Evolutionary conservation across 352 stramenopile genomes (phyloP).

Genomic region (Globisporangium echinulatum): DNA sequence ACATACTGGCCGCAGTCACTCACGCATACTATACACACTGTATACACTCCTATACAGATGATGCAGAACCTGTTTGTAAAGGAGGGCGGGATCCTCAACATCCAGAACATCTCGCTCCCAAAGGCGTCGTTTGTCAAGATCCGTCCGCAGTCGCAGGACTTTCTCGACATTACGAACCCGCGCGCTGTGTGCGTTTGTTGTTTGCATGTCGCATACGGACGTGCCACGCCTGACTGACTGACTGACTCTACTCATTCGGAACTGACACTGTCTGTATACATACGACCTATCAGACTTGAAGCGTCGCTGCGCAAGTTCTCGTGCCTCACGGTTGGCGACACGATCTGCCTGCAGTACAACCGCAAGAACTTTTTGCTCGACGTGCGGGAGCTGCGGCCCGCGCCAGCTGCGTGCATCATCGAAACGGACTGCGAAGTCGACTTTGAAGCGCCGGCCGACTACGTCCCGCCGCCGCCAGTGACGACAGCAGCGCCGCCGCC

Average conservation of each 20-base stretch:
- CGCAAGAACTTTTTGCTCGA: constrained; percentile 98
- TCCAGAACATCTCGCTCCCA: constrained; percentile 94
- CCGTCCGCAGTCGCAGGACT: constrained; percentile 97
- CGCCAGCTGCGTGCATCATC: constrained; percentile 97
- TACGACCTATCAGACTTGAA: constrained; percentile 38
- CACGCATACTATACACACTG: too few relatives aligned
- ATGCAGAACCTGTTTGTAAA: constrained; percentile 98
- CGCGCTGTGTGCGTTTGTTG: constrained; percentile 87
- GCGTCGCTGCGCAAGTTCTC: constrained; percentile 88
- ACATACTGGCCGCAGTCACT: too few relatives aligned
- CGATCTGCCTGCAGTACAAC: constrained; percentile 99
- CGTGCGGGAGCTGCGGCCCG: constrained; percentile 95
- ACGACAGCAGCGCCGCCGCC: constrained; percentile 18
- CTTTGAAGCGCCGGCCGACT: constrained; percentile 94
- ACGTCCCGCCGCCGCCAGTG: constrained; percentile 44
- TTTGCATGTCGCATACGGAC: neutral
- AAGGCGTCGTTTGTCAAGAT: constrained; percentile 99
- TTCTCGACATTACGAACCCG: constrained; percentile 98
- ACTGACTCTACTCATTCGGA: neutral
- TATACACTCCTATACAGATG: constrained; percentile 62
- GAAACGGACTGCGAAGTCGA: constrained; percentile 99
- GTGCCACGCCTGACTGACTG: neutral
- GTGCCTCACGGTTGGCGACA: constrained; percentile 97
- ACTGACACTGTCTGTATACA: neutral
- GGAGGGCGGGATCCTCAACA: constrained; percentile 91